Conservation (phyloP, 1,284 basidiomycete species). For the Ustilago shanxiensis region DNA sequence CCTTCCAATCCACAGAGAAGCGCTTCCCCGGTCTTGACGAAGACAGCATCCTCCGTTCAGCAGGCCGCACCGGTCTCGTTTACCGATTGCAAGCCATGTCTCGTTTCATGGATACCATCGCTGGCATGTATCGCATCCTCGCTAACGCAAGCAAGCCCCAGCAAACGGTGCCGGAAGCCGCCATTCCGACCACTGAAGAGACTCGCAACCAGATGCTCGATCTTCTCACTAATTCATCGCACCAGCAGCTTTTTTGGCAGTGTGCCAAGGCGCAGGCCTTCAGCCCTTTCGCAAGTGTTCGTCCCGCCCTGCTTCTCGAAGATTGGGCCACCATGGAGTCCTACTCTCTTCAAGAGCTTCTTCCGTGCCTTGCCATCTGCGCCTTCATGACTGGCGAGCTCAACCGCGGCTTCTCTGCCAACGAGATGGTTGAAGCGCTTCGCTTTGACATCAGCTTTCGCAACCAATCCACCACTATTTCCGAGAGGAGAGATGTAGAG, state of each 20-base stretch:
- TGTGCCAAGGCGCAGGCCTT: conserved; percentile 36
- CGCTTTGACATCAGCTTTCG: conserved; percentile 26
- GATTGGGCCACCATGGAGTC: conserved; percentile 52
- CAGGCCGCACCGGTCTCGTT: conserved; percentile 49
- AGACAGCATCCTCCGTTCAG: conserved; percentile 44
- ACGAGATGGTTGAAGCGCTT: conserved; percentile 36
- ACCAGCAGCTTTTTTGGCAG: conserved; percentile 38
- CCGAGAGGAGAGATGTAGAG: conserved; percentile 31
- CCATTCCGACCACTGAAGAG: conserved; percentile 25
- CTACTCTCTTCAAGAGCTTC: conserved; percentile 38
- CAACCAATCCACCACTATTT: conserved; percentile 15
- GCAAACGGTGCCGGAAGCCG: background rate
- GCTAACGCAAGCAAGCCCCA: conserved; percentile 23
- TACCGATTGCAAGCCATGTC: conserved; percentile 43
- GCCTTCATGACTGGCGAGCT: conserved; percentile 49
- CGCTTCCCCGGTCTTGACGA: conserved; percentile 52
- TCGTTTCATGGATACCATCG: conserved; percentile 43
- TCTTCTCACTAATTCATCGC: conserved; percentile 21
- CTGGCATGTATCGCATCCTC: conserved; percentile 46
- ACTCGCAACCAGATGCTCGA: conserved; percentile 41
- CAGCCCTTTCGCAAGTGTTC: conserved; percentile 37
- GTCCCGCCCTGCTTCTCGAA: conserved; percentile 43
- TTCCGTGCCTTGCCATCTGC: conserved; percentile 39
- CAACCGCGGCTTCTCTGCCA: conserved; percentile 46
- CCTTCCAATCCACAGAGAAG: conserved; percentile 41